phyloP scores from a whole-genome alignment of 805 yeast genomes.

The Sungouiella blattae region DNA sequence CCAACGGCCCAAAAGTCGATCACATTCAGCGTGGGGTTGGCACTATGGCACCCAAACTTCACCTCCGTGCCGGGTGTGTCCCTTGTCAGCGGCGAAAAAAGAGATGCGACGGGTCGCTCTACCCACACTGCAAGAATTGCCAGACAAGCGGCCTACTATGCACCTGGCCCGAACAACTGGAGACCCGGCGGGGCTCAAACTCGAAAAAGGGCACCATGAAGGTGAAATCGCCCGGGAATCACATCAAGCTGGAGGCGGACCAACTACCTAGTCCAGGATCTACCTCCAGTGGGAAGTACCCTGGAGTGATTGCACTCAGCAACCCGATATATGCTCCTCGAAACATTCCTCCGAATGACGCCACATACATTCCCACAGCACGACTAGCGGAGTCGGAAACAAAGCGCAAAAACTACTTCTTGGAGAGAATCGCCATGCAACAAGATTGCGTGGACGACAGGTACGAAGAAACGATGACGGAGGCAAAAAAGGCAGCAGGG shows the following conservation, averaged over 20 bases:
- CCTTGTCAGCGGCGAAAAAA: constrained; percentile 62
- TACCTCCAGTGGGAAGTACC: too few relatives aligned
- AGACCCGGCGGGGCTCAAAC: too few relatives aligned
- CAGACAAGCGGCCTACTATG: constrained; percentile 9
- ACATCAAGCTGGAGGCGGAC: too few relatives aligned
- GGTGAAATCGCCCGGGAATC: too few relatives aligned
- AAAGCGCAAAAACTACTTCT: constrained; percentile 14
- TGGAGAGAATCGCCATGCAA: constrained; percentile 36
- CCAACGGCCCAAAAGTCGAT: too few relatives aligned
- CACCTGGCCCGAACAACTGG: constrained; percentile 14
- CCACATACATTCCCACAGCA: background rate
- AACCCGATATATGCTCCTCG: too few relatives aligned
- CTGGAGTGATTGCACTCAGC: too few relatives aligned
- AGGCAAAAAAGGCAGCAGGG: background rate
- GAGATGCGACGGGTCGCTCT: constrained; percentile 50
- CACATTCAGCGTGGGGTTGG: too few relatives aligned
- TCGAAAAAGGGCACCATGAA: too few relatives aligned
- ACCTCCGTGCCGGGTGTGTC: constrained; percentile 22
- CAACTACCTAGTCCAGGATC: too few relatives aligned
- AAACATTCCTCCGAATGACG: background rate
- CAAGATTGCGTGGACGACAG: constrained; percentile 31
- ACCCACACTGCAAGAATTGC: constrained; percentile 14
- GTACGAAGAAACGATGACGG: constrained; percentile 2
- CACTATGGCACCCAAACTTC: background rate
- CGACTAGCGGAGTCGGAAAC: constrained; percentile 1